phyloP scores from a whole-genome alignment of 306 rosid genomes.

The Geum urbanum region DNA sequence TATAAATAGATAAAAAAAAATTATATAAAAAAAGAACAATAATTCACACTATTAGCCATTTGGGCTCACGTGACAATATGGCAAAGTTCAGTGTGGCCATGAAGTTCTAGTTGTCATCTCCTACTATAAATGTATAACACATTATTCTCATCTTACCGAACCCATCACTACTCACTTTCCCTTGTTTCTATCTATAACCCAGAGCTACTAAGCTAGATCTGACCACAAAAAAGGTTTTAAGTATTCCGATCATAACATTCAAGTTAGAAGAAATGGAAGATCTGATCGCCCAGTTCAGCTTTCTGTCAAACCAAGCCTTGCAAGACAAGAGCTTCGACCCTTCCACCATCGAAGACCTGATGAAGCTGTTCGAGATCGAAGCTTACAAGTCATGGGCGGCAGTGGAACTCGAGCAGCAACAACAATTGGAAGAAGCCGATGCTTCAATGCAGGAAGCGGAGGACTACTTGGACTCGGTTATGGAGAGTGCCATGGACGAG shows the following conservation, averaged over 20 bases:
- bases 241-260: no score
- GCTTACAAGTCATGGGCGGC: constrained; percentile 93
- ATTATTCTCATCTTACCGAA: neutral
- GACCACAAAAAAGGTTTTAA: no score
- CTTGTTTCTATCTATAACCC: neutral
- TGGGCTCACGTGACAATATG: no score
- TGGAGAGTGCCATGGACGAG: constrained; percentile 88
- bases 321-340: constrained; percentile 82
- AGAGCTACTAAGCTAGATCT: neutral
- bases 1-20: no score
- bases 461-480: constrained; percentile 64
- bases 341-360: constrained; percentile 61
- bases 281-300: constrained; percentile 60
- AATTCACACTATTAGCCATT: no score
- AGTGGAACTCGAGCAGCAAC: constrained; percentile 51
- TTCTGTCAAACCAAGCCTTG: constrained; percentile 67
- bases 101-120: no score
- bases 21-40: no score
- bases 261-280: constrained; percentile 46
- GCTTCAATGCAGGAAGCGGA: constrained; percentile 50
- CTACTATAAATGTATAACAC: no score
- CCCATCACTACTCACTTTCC: neutral
- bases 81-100: no score
- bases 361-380: constrained; percentile 91
- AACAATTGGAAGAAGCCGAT: constrained; percentile 59